Evolutionary conservation across 1,284 basidiomycete species (phyloP), one percentile per base, ranked within the genome.

Genomic region (Ustilago nuda): DNA sequence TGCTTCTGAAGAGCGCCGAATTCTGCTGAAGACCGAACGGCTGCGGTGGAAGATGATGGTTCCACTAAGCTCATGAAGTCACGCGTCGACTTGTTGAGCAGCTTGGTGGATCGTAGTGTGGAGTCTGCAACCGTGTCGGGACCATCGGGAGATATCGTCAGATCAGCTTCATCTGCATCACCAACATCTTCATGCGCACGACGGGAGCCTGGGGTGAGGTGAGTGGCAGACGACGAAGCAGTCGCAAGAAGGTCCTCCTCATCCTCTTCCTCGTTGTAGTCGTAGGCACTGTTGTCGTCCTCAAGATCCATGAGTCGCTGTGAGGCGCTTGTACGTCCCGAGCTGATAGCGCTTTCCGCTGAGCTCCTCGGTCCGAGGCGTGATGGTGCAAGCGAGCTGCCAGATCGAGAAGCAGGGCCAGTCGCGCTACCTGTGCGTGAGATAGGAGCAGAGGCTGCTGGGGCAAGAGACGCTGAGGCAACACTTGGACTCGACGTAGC

Each of bases 31-130:
- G 64, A 63, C 2, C 73, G 62, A 27, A 59, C 6, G 4, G 57
- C 56, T 2, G 61, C 52, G n/a, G 43, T 64, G 4, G 72, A 61
- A 8, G 62, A 36, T 5, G 64, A 68, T 23, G 73, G 62, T 39
- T 71, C 64, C 36, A 71, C 73, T 5, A 80, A 70, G 19, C 70
- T 79, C 79, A 80, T 80, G 30, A 79, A 71, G 56, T 79, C 76
- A 33, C 73, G 73, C 4, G 68, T 76, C 13, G 68, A 72, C 54
- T 69, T 76, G 61, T 66, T 70, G 61, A 72, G 60, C 37, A 59
- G 50, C 37, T 65, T 72, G 37, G 66, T 66, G 27, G 66, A 65
- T 3, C 56, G 65, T 17, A 78, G 54, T 12, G 53, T 61, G 8
- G 63, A 61, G 60, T 69, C 65, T 17, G 57, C 58, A 9, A 35